Evolutionary conservation across 2,329 filamentous ascomycete species (phyloP).

Genomic region (Trichoderma endophyticum): DNA sequence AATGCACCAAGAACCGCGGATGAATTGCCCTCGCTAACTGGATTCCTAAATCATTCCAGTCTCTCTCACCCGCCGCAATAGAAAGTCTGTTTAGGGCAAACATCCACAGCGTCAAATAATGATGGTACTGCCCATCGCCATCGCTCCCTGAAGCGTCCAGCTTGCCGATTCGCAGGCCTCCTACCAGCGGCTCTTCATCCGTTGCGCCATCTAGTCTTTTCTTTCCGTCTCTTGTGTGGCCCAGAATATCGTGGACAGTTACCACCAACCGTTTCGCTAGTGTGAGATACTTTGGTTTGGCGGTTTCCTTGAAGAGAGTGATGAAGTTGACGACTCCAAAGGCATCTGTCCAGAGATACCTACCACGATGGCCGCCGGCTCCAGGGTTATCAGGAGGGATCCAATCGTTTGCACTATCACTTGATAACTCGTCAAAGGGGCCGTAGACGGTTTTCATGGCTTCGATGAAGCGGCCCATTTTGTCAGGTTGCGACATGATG

Average conservation of each 20-base stretch:
- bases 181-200: constrained; percentile 48
- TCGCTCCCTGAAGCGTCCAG: constrained; percentile 45
- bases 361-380: constrained; percentile 53
- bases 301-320: constrained; percentile 46
- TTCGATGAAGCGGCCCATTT: constrained; percentile 30
- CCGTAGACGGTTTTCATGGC: constrained; percentile 41
- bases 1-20: constrained; percentile 44
- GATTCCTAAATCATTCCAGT: constrained; percentile 50
- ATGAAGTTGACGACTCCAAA: constrained; percentile 59
- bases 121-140: constrained; percentile 59
- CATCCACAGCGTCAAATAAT: constrained; percentile 62
- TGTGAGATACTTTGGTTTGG: constrained; percentile 40
- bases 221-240: constrained; percentile 47
- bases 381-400: constrained; percentile 42
- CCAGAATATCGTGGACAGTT: constrained; percentile 52
- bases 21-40: constrained; percentile 52
- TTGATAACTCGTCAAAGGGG: constrained; percentile 26
- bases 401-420: constrained; percentile 37
- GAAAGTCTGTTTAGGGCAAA: constrained; percentile 56
- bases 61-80: constrained; percentile 42
- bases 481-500: neutral
- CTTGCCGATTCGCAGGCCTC: constrained; percentile 59
- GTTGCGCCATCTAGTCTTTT: constrained; percentile 49
- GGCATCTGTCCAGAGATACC: constrained; percentile 60
- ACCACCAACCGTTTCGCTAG: constrained; percentile 48